These are phyloP conservation scores for Lactarius indigo DNA, from an alignment of 768 basidiomycete species.

Conservation along the genomic window DNA sequence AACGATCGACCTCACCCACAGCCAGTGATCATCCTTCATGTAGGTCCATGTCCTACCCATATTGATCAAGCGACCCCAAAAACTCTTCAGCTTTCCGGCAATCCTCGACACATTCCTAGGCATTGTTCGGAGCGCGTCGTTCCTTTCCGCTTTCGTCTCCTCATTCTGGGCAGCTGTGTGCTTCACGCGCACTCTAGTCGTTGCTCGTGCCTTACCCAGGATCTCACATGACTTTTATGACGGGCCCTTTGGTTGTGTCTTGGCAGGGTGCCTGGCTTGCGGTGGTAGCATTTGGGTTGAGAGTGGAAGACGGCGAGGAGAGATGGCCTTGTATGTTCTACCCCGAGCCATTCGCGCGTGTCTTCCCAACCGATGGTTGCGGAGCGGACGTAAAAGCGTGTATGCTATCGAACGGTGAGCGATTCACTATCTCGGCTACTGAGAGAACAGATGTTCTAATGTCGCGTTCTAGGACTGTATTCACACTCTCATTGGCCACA, in stretches of 20 bases:
- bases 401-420: slow-evolving; percentile 54
- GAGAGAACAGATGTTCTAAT: slow-evolving; percentile 1
- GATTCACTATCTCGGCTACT: neutral
- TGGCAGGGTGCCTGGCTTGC: slow-evolving; percentile 65
- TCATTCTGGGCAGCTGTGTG: slow-evolving; percentile 72
- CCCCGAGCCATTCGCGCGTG: slow-evolving; percentile 65
- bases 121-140: slow-evolving; percentile 62
- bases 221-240: slow-evolving; percentile 81
- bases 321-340: slow-evolving; percentile 77
- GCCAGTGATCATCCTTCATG: neutral
- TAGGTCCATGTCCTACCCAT: slow-evolving; percentile 71
- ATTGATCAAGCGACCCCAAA: slow-evolving; percentile 54
- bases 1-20: neutral
- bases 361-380: slow-evolving; percentile 53
- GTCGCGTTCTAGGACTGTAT: slow-evolving; percentile 43
- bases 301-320: slow-evolving; percentile 63
- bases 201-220: slow-evolving; percentile 59
- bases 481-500: slow-evolving; percentile 60
- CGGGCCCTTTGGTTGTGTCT: slow-evolving; percentile 64
- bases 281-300: slow-evolving; percentile 80
- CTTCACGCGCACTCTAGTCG: slow-evolving; percentile 57
- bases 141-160: slow-evolving; percentile 68
- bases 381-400: slow-evolving; percentile 40
- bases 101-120: slow-evolving; percentile 43
- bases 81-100: slow-evolving; percentile 44